Base-by-base conservation (phyloP, 2,329 filamentous ascomycete species). In the Plenodomus lindquistii region DNA sequence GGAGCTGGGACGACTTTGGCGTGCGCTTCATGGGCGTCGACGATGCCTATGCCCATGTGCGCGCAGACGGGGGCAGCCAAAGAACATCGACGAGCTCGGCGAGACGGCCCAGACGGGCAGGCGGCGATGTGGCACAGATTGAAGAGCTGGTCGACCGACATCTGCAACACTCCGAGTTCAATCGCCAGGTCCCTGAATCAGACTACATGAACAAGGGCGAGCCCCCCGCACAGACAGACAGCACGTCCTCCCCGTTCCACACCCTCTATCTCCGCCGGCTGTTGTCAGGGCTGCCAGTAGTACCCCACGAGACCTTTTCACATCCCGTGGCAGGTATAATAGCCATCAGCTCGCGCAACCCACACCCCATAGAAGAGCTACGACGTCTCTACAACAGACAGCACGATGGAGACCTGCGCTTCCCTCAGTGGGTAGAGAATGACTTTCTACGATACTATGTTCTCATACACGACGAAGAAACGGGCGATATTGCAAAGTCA, bases 371-470 rank as follows among this genome's bases (percentile, higher is more conserved):
- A 55, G 91, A 96, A 68, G 88, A 94, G 47, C 79, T 99, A 37
- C 81, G 92, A 45, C 86, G 84, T 57, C 77, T 99, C 3, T 99
- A 97, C 71, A 82, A 84, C 40, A 88, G 90, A 58, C 94, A 91
- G n/a, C 92, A 85, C 56, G 84, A 86, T 48, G 91, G 91, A 10
- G 83, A 87, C 34, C 82, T 83, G 58, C 82, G 83, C 45, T 74
- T 96, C 45, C 93, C 93, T 0, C 78, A 82, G 17, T 99, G 93
- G 88, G 88, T 97, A 1, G 87, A 96, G 66, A 87, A 88, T 22
- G 91, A 97, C 53, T 99, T 94, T 70, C 77, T 99, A 55, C 84
- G 94, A 55, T 99, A 99, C 73, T 99, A 99, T 73, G 89, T 99
- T 15, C 79, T 99, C 36, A 87, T 99, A 16, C 94, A 99, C 65